phyloP scores from a whole-genome alignment of 1,284 basidiomycete genomes.

The Pseudozyma sp. region DNA sequence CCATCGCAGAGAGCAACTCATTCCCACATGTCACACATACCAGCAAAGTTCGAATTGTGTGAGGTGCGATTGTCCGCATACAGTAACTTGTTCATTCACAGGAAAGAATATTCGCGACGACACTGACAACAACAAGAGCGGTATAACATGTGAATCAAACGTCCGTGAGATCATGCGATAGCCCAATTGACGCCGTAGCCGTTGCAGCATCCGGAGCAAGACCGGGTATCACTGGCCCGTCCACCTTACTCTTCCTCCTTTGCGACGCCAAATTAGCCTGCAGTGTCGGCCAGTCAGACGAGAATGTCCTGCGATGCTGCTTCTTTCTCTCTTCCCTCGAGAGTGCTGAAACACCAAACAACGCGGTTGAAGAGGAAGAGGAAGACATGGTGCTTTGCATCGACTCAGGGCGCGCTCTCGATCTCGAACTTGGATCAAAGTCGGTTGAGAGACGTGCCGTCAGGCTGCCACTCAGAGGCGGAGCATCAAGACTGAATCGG shows the following conservation, averaged over 20 bases:
- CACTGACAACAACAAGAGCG: neutral
- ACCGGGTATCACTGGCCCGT: conserved; percentile 3
- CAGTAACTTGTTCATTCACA: neutral
- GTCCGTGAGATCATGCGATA: conserved; percentile 2
- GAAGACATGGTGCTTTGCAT: conserved; percentile 37
- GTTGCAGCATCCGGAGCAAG: neutral
- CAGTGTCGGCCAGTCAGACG: conserved; percentile 48
- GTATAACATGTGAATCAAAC: neutral
- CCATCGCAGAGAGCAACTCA: no score
- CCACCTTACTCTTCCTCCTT: conserved; percentile 28
- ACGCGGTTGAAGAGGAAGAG: conserved; percentile 23
- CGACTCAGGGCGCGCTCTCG: conserved; percentile 32
- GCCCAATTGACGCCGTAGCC: neutral
- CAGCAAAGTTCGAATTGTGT: neutral
- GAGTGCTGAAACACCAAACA: conserved; percentile 44
- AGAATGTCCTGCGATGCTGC: conserved; percentile 53
- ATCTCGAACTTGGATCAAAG: neutral
- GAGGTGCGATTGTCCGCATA: neutral
- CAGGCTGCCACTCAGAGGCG: conserved; percentile 15
- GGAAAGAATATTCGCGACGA: neutral
- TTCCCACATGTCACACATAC: no score
- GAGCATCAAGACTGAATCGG: conserved; percentile 31
- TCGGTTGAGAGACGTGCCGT: conserved; percentile 13
- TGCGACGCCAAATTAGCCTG: conserved; percentile 34
- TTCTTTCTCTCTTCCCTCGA: conserved; percentile 48